These are phyloP conservation scores for Microthyrium microscopicum DNA, from an alignment of 2,329 filamentous ascomycete genomes.

Conservation along the genomic window DNA sequence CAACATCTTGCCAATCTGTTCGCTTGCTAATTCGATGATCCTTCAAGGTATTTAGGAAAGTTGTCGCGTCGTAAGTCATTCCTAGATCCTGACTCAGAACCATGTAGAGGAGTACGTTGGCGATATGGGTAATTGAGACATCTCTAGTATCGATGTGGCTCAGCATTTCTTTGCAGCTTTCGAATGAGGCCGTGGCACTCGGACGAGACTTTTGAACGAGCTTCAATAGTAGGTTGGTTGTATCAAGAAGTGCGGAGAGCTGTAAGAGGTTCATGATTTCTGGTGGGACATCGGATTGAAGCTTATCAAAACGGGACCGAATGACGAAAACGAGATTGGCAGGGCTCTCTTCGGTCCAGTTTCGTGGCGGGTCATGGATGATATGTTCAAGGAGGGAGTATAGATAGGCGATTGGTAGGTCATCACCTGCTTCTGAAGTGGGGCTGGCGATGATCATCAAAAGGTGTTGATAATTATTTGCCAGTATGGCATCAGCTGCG, in stretches of 20 bases:
- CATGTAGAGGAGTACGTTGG: slow-evolving; percentile 59
- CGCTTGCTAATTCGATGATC: slow-evolving; percentile 37
- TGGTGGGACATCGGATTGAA: slow-evolving; percentile 37
- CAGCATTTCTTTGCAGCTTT: slow-evolving; percentile 46
- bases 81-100: slow-evolving; percentile 44
- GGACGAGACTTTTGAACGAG: slow-evolving; percentile 58
- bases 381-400: slow-evolving; percentile 72
- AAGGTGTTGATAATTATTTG: slow-evolving; percentile 62
- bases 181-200: slow-evolving; percentile 58
- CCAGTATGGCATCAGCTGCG: slow-evolving; percentile 75
- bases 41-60: slow-evolving; percentile 41
- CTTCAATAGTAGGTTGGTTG: slow-evolving; percentile 44
- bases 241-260: slow-evolving; percentile 46
- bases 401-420: slow-evolving; percentile 52
- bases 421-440: slow-evolving; percentile 40
- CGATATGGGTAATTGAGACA: slow-evolving; percentile 67
- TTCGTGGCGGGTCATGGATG: slow-evolving; percentile 70
- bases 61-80: slow-evolving; percentile 50
- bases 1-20: slow-evolving; percentile 51
- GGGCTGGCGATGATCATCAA: slow-evolving; percentile 57
- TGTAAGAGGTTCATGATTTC: slow-evolving; percentile 56
- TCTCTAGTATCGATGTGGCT: slow-evolving; percentile 41
- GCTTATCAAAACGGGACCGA: slow-evolving; percentile 44
- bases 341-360: slow-evolving; percentile 62
- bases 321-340: slow-evolving; percentile 51